Percentiles rank a stretch among this genome's conserved stretches.
phyloP scores from a whole-genome alignment of 208 protist genomes.

The Kentomonas sorsogonicus region DNA sequence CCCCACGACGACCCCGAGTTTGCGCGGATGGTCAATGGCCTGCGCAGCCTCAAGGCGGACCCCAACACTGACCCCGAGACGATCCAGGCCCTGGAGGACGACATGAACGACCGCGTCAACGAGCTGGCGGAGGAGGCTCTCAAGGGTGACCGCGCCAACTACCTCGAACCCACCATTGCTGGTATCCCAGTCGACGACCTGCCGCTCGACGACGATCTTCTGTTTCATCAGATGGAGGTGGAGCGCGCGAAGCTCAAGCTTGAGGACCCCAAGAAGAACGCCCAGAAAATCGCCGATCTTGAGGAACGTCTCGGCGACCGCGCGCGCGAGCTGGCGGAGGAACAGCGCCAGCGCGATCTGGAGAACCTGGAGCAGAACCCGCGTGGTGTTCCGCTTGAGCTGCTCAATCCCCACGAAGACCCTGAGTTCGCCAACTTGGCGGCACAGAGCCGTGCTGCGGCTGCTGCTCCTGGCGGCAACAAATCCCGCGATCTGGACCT shows the following conservation, averaged over 20 bases:
- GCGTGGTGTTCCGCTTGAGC: conserved; percentile 49
- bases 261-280: conserved; percentile 50
- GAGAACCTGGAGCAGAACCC: conserved; percentile 35
- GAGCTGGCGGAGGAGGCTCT: conserved; percentile 56
- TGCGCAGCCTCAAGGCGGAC: conserved; percentile 50
- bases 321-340: conserved; percentile 66
- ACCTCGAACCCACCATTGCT: conserved; percentile 53
- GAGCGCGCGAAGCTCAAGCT: conserved; percentile 68
- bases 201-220: conserved; percentile 47
- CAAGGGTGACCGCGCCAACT: conserved; percentile 32
- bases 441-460: conserved; percentile 24
- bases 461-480: conserved; percentile 10
- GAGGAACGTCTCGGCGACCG: conserved; percentile 69
- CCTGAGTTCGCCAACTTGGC: conserved; percentile 44
- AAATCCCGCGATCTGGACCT: conserved; percentile 25
- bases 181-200: conserved; percentile 49
- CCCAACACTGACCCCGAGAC: conserved; percentile 38
- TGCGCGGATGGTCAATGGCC: conserved; percentile 35
- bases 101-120: conserved; percentile 63
- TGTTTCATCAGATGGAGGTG: conserved; percentile 63
- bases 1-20: conserved; percentile 69
- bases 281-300: conserved; percentile 52
- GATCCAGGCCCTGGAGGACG: conserved; percentile 55
- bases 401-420: conserved; percentile 59
- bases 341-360: conserved; percentile 49